Evolutionary conservation across 257 asterid species (phyloP).

Genomic region (Paulownia fortunei): DNA sequence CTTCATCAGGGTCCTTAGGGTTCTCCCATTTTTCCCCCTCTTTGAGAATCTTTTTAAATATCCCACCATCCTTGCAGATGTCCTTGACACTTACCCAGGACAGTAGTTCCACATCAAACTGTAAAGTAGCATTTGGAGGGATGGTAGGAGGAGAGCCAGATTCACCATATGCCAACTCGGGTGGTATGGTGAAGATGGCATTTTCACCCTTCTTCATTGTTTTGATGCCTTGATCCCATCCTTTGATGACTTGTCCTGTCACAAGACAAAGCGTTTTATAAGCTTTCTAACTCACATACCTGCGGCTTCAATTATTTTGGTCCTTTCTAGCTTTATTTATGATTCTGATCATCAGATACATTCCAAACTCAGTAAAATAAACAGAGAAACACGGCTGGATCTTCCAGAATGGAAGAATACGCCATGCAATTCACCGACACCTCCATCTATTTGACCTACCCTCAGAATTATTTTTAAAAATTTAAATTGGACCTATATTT

Average conservation of each 20-base stretch:
- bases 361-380: too few relatives aligned
- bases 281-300: background rate
- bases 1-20: constrained; percentile 78
- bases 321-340: background rate
- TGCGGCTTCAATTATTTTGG: background rate
- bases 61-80: constrained; percentile 82
- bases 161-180: constrained; percentile 74
- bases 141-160: constrained; percentile 83
- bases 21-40: constrained; percentile 83
- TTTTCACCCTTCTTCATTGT: constrained; percentile 84
- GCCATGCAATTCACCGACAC: background rate
- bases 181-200: constrained; percentile 73
- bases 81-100: constrained; percentile 80
- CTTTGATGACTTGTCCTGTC: constrained; percentile 79
- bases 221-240: constrained; percentile 79
- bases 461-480: background rate
- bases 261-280: background rate
- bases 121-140: constrained; percentile 77
- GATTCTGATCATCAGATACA: background rate
- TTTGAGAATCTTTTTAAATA: constrained; percentile 63
- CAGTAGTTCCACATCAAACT: constrained; percentile 73
- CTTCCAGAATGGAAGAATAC: too few relatives aligned
- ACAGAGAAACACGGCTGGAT: too few relatives aligned
- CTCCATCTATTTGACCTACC: background rate
- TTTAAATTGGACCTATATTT: background rate